Conservation (phyloP, 202 grass and related monocot genomes). For the Zizania palustris region DNA sequence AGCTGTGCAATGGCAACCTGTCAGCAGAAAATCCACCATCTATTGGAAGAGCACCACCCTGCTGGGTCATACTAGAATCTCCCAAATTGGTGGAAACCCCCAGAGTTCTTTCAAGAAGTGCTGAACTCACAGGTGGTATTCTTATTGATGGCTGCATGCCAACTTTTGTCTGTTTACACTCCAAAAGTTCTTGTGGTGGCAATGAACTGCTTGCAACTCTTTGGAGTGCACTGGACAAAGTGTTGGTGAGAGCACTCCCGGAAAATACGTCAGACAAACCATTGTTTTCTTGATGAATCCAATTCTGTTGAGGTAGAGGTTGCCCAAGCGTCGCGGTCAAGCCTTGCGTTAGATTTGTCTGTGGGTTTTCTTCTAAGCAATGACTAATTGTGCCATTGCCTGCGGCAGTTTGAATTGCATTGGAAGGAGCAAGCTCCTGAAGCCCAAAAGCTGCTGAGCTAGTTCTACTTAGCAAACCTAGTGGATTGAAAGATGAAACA, state of each 20-base stretch:
- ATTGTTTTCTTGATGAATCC: conserved; percentile 51
- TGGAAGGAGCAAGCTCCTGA: conserved; percentile 58
- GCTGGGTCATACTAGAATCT: conserved; percentile 43
- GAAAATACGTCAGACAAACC: conserved; percentile 41
- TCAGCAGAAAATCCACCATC: conserved; percentile 38
- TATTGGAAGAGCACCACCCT: conserved; percentile 35
- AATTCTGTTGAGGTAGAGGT: conserved; percentile 55
- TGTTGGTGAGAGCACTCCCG: conserved; percentile 47
- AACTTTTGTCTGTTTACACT: conserved; percentile 41
- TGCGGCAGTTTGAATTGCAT: conserved; percentile 41
- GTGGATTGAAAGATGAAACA: conserved; percentile 66
- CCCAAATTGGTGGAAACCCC: conserved; percentile 40
- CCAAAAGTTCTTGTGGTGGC: conserved; percentile 45
- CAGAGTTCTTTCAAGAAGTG: conserved; percentile 38
- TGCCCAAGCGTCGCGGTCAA: conserved; percentile 39
- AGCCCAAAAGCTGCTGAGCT: conserved; percentile 51
- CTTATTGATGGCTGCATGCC: conserved; percentile 36
- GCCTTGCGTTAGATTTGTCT: conserved; percentile 46
- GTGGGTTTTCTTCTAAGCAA: conserved; percentile 54
- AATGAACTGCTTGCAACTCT: conserved; percentile 36
- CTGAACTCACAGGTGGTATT: conserved; percentile 35
- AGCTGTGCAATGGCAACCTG: conserved; percentile 34
- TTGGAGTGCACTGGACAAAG: conserved; percentile 44
- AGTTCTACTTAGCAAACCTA: conserved; percentile 51
- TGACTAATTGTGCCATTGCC: background rate